phyloP scores from a whole-genome alignment of 768 basidiomycete species.

The Dendrothele bispora region DNA sequence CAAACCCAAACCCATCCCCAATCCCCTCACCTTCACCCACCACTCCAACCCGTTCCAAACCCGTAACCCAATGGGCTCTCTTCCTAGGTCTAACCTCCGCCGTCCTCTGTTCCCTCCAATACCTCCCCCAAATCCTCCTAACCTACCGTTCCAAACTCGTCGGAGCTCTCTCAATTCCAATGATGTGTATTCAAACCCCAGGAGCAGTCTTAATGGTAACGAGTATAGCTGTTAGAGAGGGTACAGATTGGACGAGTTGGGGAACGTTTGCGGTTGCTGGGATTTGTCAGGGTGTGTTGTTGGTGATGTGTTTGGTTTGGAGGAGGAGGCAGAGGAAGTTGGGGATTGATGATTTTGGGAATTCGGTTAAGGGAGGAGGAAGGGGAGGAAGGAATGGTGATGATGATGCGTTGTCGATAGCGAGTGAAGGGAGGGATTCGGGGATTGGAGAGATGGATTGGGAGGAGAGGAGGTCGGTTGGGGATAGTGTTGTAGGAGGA shows the following conservation, averaged over 20 bases:
- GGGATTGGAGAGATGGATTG: too few relatives aligned
- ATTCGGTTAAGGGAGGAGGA: too few relatives aligned
- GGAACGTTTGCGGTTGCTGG: slow-evolving; percentile 80
- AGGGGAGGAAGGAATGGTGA: too few relatives aligned
- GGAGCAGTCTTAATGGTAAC: slow-evolving; percentile 86
- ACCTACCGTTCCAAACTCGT: slow-evolving; percentile 82
- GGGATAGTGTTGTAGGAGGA: too few relatives aligned
- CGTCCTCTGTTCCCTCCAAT: slow-evolving; percentile 78
- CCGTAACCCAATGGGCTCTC: slow-evolving; percentile 62
- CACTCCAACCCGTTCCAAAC: slow-evolving; percentile 13
- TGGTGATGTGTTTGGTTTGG: slow-evolving; percentile 87
- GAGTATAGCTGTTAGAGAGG: slow-evolving; percentile 77
- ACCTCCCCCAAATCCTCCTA: slow-evolving; percentile 80
- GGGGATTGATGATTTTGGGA: slow-evolving; percentile 89
- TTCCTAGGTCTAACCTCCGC: slow-evolving; percentile 86
- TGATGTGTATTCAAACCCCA: slow-evolving; percentile 95
- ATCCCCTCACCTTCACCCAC: slow-evolving; percentile 31
- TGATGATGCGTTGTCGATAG: too few relatives aligned
- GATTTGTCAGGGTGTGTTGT: slow-evolving; percentile 77
- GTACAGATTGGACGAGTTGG: slow-evolving; percentile 90
- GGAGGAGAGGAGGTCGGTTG: too few relatives aligned
- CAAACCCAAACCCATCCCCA: slow-evolving; percentile 35
- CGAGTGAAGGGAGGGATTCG: too few relatives aligned
- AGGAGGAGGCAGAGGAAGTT: slow-evolving; percentile 73
- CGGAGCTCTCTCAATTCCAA: slow-evolving; percentile 90